Evolutionary conservation across 2,329 filamentous ascomycete genomes (phyloP).

Genomic region (Davidsoniella eucalypti): DNA sequence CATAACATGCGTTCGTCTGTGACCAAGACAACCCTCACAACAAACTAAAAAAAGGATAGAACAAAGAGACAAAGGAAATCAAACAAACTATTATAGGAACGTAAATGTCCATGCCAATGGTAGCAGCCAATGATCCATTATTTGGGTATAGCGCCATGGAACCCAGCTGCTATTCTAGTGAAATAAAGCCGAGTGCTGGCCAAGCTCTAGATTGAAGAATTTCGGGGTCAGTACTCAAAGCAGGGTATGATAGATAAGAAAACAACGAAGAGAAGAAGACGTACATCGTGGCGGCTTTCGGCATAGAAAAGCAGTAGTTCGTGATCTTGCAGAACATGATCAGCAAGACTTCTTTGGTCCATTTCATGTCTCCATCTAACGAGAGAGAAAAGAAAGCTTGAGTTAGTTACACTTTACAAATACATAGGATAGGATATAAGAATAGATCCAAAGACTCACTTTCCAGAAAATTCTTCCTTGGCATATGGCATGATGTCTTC

Average conservation of each 20-base stretch:
- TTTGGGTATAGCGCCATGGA: too few relatives aligned
- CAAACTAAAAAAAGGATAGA: too few relatives aligned
- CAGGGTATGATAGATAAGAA: neutral
- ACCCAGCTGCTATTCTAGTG: slow-evolving; percentile 38
- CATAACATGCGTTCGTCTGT: too few relatives aligned
- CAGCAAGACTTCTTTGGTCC: neutral
- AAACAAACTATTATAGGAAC: too few relatives aligned
- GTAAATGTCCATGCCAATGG: too few relatives aligned
- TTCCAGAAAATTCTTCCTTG: too few relatives aligned
- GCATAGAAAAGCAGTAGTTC: slow-evolving; percentile 45
- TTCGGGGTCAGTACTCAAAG: neutral
- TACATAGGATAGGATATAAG: too few relatives aligned
- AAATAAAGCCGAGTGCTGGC: slow-evolving; percentile 39
- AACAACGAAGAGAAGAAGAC: slow-evolving; percentile 14
- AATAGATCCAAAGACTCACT: neutral
- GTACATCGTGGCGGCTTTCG: slow-evolving; percentile 35
- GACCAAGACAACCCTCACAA: too few relatives aligned
- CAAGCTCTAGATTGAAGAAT: slow-evolving; percentile 29
- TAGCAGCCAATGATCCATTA: too few relatives aligned
- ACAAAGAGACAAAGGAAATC: too few relatives aligned
- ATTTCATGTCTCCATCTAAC: neutral
- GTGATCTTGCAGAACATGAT: slow-evolving; percentile 35
- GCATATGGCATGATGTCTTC: neutral
- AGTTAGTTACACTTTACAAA: neutral
- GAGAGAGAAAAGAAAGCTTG: neutral